Evolutionary conservation across 2,329 filamentous ascomycete genomes (phyloP).

Genomic region (Clathrospora elynae): DNA sequence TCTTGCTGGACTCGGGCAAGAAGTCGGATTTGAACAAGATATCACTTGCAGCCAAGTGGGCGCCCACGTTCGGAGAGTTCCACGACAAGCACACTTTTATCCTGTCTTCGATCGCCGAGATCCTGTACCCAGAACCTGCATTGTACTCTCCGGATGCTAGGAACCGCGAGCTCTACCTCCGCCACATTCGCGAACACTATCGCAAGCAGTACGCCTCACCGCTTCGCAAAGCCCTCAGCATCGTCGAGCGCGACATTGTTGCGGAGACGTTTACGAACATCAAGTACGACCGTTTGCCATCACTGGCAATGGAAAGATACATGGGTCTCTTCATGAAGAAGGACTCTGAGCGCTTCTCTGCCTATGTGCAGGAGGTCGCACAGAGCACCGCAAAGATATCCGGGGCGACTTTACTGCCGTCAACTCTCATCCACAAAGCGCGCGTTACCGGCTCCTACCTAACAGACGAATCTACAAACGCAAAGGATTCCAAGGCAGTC

Average conservation of each 20-base stretch:
- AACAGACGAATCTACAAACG: not conserved
- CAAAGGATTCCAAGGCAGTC: conserved; percentile 3
- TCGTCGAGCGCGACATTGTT: conserved; percentile 61
- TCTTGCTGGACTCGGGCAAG: conserved; percentile 49
- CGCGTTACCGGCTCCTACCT: not conserved
- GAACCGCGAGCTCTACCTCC: conserved; percentile 59
- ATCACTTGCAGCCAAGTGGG: conserved; percentile 66
- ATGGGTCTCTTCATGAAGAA: conserved; percentile 56
- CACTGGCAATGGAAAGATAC: conserved; percentile 63
- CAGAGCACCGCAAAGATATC: conserved; percentile 58
- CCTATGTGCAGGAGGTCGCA: conserved; percentile 58
- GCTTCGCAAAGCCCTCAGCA: conserved; percentile 58
- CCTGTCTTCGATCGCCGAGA: conserved; percentile 62
- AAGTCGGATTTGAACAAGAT: conserved; percentile 52
- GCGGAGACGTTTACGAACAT: conserved; percentile 57
- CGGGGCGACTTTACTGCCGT: conserved; percentile 61
- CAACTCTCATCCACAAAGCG: conserved; percentile 52
- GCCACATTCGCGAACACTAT: conserved; percentile 60
- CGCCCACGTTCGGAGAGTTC: conserved; percentile 59
- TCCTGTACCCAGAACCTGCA: conserved; percentile 52
- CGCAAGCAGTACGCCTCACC: conserved; percentile 56
- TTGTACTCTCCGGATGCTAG: conserved; percentile 40
- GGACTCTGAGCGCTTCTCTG: conserved; percentile 57
- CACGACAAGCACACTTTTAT: conserved; percentile 65
- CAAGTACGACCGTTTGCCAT: conserved; percentile 63